Base-by-base conservation (phyloP, 768 basidiomycete genomes). In the Podaxis mareebaensis region DNA sequence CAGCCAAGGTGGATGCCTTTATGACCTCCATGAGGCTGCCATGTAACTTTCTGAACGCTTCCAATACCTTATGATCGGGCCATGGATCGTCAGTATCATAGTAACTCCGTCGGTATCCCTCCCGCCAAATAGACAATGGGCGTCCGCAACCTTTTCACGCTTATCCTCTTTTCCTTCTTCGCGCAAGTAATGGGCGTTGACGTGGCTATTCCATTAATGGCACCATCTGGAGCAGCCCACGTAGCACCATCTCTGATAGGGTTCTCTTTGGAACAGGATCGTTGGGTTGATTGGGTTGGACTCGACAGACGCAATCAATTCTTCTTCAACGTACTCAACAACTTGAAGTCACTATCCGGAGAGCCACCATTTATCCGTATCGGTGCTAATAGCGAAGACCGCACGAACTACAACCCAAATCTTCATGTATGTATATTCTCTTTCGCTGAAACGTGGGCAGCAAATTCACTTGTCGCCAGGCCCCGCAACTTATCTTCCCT, bases 231-330 rank as follows among this genome's bases (percentile, higher is more conserved):
- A 46, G 77, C 84, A 3, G 69, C 75, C 8, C 61, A 63, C 1
- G 72, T 88, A 1, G 72, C 76, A 7, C 77, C 79, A 6, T 82
- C 82, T 11, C 73, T 88, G 12, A 66, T 90, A 28, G 87, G 86
- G 0, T 82, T 90, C 66, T 90, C 88, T 33, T 82, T 90, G 58
- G 90, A 90, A 67, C 84, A 88, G 71, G 89, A 91, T 66, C 77
- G 85, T 36, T 90, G 88, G 88, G 76, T 78, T 10, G 88, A 89
- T 64, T 91, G 89, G 89, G 74, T 75, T 11, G 89, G 90, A 1
- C 74, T 73, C 13, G 78, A 77, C 5, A 73, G 78, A 2, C 77
- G 75, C 38, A 90, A 91, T 67, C 62, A 79, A 17, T 90, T 89
- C 73, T 83, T 87, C 65, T 79, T 78, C 75, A 88, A 85, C 62